Evolutionary conservation across 2,329 filamentous ascomycete genomes (phyloP), one percentile per base, ranked within the genome.

Genomic region (Diaporthe citri): DNA sequence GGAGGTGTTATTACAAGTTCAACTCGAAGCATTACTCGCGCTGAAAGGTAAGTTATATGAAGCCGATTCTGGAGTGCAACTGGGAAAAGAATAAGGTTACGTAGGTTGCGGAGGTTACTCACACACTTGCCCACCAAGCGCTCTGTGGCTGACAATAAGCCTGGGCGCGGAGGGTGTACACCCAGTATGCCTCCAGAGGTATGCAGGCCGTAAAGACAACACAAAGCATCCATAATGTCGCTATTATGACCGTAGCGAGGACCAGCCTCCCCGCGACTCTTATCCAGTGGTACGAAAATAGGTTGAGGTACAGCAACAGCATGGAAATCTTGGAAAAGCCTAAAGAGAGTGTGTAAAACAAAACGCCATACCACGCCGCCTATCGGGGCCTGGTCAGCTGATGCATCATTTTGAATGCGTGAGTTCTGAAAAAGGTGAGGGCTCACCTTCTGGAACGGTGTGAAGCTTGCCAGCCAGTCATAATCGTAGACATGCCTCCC

Each of bases 111-210:
- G 39, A 3, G 22, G 7, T 4, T 39, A 69, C 64, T 69, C 8
- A 69, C 64, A 69, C 64, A 8, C 78, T 79, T 39, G 71, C 76
- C 76, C 79, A 81, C 79, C 79, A 81, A 17, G 48, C 43, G 20
- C 56, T 62, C 13, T 73, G 39, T 15, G 71, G 71, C 31, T 73
- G 71, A 41, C 71, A 73, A 46, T 31, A 73, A 17, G 71, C 55
- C 78, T 52, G 70, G 4, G 74, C 52, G 25, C 69, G 46, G 28
- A 70, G 48, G 22, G 57, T 75, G 48, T 76, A 77, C 64, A 82
- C 78, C 81, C 81, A 83, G 46, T 80, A 82, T 0, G 81, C 80
- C n/a, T 77, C 73, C 12, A 83, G 77, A 28, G 81, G 81, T 10
- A 82, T 75, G 76, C 81, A 82, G 12, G 80, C 81, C 2, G 81